These are phyloP conservation scores for Ceratocystis destructans DNA, from an alignment of 2,329 filamentous ascomycete genomes.

Conservation along the genomic window DNA sequence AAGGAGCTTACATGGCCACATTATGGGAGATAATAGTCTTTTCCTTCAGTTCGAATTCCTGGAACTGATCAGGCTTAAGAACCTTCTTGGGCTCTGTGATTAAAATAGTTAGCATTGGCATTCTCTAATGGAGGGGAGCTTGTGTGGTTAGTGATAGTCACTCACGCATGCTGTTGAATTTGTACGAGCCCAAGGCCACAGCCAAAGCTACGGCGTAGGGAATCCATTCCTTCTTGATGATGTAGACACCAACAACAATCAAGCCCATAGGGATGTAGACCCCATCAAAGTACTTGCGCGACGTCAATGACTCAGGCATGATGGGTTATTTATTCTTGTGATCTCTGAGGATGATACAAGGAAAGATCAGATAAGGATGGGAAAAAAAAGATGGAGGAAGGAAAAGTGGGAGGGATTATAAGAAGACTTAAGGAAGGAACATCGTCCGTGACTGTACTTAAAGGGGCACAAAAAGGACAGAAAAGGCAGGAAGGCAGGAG, in stretches of 20 bases:
- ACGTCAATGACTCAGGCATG: conserved; percentile 32
- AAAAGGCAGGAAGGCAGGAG: conserved; percentile 9
- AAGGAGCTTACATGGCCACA: conserved; percentile 65
- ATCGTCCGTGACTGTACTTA: background rate
- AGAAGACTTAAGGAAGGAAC: background rate
- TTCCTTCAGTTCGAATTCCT: conserved; percentile 83
- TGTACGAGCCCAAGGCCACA: conserved; percentile 52
- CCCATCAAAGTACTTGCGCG: conserved; percentile 58
- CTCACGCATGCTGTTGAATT: conserved; percentile 59
- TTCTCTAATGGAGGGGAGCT: background rate
- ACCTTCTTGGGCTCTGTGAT: conserved; percentile 59
- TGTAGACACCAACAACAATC: conserved; percentile 58
- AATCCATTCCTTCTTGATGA: conserved; percentile 67
- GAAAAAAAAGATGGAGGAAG: conserved; percentile 12
- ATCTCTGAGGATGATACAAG: background rate
- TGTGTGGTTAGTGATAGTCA: conserved; percentile 21
- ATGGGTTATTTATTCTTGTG: conserved; percentile 13
- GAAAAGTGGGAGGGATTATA: background rate
- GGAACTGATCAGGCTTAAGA: conserved; percentile 75
- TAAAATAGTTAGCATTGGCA: conserved; percentile 1
- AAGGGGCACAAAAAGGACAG: background rate
- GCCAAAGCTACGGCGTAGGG: conserved; percentile 57
- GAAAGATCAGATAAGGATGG: conserved; percentile 6
- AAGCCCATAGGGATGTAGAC: conserved; percentile 74
- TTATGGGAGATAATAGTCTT: conserved; percentile 97